Evolutionary conservation across 1,284 basidiomycete species (phyloP), one percentile per base, ranked within the genome.

Genomic region (Termitomyces sp.): DNA sequence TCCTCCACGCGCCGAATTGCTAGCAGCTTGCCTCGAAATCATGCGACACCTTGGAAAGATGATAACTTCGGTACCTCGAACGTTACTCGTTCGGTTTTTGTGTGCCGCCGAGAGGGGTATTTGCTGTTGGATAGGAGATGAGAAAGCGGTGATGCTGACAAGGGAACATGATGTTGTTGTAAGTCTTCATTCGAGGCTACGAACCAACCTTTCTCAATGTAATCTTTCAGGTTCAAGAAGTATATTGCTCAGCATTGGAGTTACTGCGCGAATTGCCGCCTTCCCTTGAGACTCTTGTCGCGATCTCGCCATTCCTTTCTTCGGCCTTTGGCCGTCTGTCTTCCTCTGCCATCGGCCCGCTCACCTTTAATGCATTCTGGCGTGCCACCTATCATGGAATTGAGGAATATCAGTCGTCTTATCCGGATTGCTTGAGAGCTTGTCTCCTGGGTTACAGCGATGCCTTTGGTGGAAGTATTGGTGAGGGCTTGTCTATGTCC

Each of bases 341-440:
- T 0, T 60, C 66, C 1, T 74, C 78, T 1, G 76, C 74, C 5
- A 66, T 71, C 15, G 82, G 79, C 2, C 76, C 78, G 0, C 59
- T 75, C 7, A 73, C 77, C 1, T 86, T 85, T 58, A 68, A 73
- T 55, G 65, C 61, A 2, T 83, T 78, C 59, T 83, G 81, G 81
- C 70, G 70, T 30, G 65, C 64, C 38, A 80, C 76, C 2, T 83
- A 80, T 58, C 72, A 77, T 34, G 65, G 65, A 13, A 65, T 61
- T 30, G 62, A 64, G 30, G 65, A 73, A 33, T 71, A 74, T 28
- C 62, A 61, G 48, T 38, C 58, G 0, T 50, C 62, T 13, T 73
- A 77, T 54, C 76, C 80, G 36, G 66, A 64, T 34, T 70, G 67
- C 48, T 58, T 77, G 39, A 61, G 61, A 53, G 68, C 67, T 24